Evolutionary conservation across 768 basidiomycete species (phyloP), one percentile per base, ranked within the genome.

Genomic region (Cytidiella melzeri): DNA sequence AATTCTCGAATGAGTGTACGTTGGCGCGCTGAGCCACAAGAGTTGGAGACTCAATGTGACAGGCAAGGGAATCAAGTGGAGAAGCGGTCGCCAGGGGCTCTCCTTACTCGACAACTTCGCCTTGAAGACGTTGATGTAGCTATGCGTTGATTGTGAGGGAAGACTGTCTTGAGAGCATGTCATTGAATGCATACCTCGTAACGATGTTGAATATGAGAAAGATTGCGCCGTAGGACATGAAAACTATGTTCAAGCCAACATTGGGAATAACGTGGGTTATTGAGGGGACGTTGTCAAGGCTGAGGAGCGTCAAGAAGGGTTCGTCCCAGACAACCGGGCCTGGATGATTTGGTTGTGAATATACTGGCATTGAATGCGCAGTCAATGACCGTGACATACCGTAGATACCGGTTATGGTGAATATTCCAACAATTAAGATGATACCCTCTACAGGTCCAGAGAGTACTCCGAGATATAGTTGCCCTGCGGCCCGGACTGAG

Each of bases 401-500:
- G 58, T 74, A 83, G 45, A 87, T 64, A 0, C 92, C 94, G 11
- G 87, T 85, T 45, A 95, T 69, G 25, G 82, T 55, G 69, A 84
- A 97, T 47, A 97, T 83, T 7, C 57, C 63, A 23, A 84, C 72
- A 48, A 98, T 84, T 66, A 97, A 76, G 28, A 99, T 70, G 56
- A 98, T 95, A 5, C 96, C 96, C 65, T 98, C 96, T 2, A 97
- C 89, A 0, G 96, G 95, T 0, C 96, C 95, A 13, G 92, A 95
- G 67, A 95, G 95, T 27, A 85, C 79, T 7, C 90, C 92, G 15
- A 99, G 83, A 72, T 84, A 99, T 13, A 98, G 72, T 55, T 87
- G 83, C 23, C 94, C 90, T 84, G 51, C n/a, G 30, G 48, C 11
- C 18, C 15, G 10, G 11, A n/a, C 30, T 23, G 19, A 56, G 10